Evolutionary conservation across 805 yeast species (phyloP), one percentile per base, ranked within the genome.

Genomic region (Ogataea siamensis): DNA sequence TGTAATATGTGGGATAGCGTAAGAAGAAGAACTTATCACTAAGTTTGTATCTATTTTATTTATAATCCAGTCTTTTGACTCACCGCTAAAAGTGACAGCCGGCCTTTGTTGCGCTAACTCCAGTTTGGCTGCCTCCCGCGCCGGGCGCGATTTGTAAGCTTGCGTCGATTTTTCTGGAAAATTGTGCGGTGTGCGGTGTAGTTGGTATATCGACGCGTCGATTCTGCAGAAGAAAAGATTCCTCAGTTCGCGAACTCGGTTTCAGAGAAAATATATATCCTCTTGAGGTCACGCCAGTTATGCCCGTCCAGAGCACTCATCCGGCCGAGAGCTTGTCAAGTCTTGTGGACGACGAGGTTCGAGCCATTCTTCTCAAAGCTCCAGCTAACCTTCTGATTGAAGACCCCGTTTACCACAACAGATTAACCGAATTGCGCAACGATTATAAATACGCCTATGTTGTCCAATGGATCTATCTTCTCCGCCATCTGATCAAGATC

Each of bases 391-490:
- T 69, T 8, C 43, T 62, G 10, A 55, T 69, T 5, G 77, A 71
- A 43, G 62, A 60, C 30, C 66, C 60, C 9, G 53, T 58, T 3
- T 65, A 70, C 40, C 37, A 37, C 11, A 32, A 37, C 2, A 58
- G 54, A 27, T 40, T 71, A 23, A 40, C 39, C 5, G 56, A 54
- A 9, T 38, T 71, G 7, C 54, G 75, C 47, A 57, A 57, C 38
- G 57, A 65, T 32, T 59, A 59, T 55, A 58, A 61, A 27, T 71
- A 59, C 43, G 61, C 66, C 7, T 67, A 54, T 37, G 57, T 69
- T 3, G 56, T 76, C 9, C 76, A 78, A 55, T 80, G 86, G 86
- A 54, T 79, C 18, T 69, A 68, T 44, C 63, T 69, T 32, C 70
- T 73, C 54, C 70, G 79, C 38, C 78, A 76, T 16, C 66, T 68